A percentile compares a stretch with the other conserved stretches of the same genome.
These are phyloP conservation scores for Pseudocercospora cruenta DNA, from an alignment of 2,329 filamentous ascomycete species.

Conservation along the genomic window DNA sequence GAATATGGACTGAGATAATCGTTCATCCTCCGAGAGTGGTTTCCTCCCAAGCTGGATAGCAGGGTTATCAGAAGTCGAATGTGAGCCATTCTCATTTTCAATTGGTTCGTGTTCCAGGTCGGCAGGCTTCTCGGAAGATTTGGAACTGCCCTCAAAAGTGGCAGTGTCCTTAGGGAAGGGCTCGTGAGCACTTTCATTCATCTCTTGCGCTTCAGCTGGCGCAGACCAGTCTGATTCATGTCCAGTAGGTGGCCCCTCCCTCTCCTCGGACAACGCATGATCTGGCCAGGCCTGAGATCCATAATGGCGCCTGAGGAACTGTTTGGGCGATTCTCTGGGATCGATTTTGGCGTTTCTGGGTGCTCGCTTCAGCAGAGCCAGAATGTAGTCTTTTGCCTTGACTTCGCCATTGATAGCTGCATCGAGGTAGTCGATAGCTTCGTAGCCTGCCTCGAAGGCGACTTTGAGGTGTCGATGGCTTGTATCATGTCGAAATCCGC, in stretches of 20 bases:
- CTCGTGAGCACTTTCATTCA: not conserved
- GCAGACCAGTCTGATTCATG: not conserved
- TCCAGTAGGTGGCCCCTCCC: not conserved
- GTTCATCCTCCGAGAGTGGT: not conserved
- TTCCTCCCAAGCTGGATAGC: not conserved
- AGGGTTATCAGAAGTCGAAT: not conserved
- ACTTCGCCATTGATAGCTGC: conserved; percentile 41
- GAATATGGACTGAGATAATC: not conserved
- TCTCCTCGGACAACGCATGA: not conserved
- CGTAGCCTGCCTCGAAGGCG: conserved; percentile 70
- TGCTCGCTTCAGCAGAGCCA: conserved; percentile 32
- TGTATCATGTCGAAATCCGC: conserved; percentile 60
- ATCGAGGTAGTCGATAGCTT: conserved; percentile 52
- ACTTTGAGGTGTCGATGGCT: conserved; percentile 64
- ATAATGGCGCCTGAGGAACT: conserved; percentile 1
- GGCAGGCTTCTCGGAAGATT: not conserved
- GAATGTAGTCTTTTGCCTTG: conserved; percentile 34
- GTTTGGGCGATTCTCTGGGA: conserved; percentile 12
- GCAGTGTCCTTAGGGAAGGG: not conserved
- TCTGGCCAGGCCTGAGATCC: not conserved
- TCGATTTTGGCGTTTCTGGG: conserved; percentile 30
- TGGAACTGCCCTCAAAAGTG: not conserved
- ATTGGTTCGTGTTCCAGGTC: no score
- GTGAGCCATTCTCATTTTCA: not conserved
- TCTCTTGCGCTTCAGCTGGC: not conserved